Base-by-base conservation (phyloP, 2,329 filamentous ascomycete genomes). In the Fusarium veterinarium region DNA sequence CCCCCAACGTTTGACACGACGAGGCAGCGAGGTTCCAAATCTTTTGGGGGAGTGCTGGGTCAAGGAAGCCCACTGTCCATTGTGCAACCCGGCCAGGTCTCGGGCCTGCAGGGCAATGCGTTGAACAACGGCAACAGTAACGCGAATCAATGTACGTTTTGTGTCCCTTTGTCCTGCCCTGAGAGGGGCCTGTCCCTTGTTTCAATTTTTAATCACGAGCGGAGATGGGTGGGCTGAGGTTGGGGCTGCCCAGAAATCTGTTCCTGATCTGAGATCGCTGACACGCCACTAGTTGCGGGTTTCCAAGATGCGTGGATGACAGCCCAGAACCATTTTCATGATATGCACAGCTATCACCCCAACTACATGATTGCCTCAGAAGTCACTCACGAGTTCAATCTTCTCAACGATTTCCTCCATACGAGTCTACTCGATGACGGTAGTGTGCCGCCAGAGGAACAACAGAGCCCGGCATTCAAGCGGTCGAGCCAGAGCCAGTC, bases 331-430 rank as follows among this genome's bases (percentile, higher is more conserved):
- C 76, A 78, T 71, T 76, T 96, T 94, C 82, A 97, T 86, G 95
- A 98, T 83, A 96, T 98, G 91, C 94, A 96, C 84, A 94, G 91
- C 80, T 94, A 95, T 79, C 94, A 98, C 83, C 93, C 94, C 66
- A 96, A 93, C 79, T 98, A 96, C 85, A 95, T 97, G 92, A 97
- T 98, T 84, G 85, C 87, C 55, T 93, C 95, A 71, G 96, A 99
- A 83, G 93, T 98, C 76, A 95, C 93, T 69, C 96, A 96, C 84
- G 96, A 99, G 85, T 98, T 97, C 82, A 97, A 98, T 80, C 86
- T 98, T 57, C 90, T 99, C 79, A 97, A 97, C 85, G 95, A 99
- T 82, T 98, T 98, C 80, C 88, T 99, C 69, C 96, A 95, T 82
- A 97, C 91, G 75, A 97, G 94, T 80, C 85, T 98, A 61, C 88